Evolutionary conservation across 495 filamentous ascomycete species (phyloP).

Genomic region (Bathelium albidoporum): DNA sequence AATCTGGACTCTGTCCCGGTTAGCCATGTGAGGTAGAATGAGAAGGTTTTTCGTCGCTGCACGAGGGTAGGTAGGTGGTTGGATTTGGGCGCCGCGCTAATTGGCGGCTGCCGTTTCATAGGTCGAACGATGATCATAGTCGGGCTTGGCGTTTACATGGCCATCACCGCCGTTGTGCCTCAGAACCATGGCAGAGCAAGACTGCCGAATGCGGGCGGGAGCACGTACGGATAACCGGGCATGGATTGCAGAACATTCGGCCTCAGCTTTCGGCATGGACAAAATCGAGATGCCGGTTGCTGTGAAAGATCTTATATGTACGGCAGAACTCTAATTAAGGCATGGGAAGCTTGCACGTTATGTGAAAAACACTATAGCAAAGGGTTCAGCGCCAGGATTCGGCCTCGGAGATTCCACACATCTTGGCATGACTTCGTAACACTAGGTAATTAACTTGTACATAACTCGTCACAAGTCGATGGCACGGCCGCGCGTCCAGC

Average conservation of each 20-base stretch:
- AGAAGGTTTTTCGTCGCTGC: conserved; percentile 5
- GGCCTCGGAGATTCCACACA: background rate
- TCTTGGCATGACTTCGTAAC: background rate
- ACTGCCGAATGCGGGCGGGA: background rate
- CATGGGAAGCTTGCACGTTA: no score
- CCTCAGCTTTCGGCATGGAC: background rate
- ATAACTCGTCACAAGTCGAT: background rate
- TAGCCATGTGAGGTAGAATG: background rate
- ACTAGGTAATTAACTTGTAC: background rate
- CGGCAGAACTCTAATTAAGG: background rate
- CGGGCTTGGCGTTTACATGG: background rate
- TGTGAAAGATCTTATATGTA: background rate
- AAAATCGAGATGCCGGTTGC: background rate
- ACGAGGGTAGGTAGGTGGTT: background rate
- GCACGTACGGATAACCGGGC: background rate
- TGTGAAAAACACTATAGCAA: no score
- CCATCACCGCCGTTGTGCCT: background rate
- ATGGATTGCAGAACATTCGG: background rate
- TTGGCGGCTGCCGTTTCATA: background rate
- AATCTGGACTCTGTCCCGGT: background rate
- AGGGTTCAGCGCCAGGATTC: no score
- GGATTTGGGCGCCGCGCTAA: background rate
- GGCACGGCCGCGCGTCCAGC: no score
- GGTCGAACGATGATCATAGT: background rate
- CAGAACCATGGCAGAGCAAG: background rate